A percentile compares a stretch with the other conserved stretches of the same genome.
phyloP scores from a whole-genome alignment of 2,329 filamentous ascomycete genomes.

The Chrysoporthe puriensis region DNA sequence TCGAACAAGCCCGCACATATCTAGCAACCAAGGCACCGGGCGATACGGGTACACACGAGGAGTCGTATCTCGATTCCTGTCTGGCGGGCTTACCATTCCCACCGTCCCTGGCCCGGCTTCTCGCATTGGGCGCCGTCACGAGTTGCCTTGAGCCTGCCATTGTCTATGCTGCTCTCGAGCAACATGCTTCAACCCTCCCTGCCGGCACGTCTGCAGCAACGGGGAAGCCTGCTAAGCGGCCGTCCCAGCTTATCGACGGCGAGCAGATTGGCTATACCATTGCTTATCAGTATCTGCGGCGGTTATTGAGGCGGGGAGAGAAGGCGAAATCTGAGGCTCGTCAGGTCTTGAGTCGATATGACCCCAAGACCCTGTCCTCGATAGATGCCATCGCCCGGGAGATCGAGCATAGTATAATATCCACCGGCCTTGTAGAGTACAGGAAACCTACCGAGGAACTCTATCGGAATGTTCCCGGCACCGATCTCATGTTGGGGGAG shows the following conservation, averaged over 20 bases:
- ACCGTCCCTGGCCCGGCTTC: conserved; percentile 12
- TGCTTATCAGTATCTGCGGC: conserved; percentile 9
- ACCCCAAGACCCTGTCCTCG: conserved; percentile 5
- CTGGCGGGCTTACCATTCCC: conserved; percentile 18
- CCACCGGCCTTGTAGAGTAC: conserved; percentile 9
- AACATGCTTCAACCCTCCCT: background rate
- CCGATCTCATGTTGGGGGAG: conserved; percentile 5
- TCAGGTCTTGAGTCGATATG: background rate
- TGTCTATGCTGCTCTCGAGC: conserved; percentile 18
- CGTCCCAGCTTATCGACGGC: background rate
- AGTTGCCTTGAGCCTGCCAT: conserved; percentile 16
- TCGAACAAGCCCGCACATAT: conserved; percentile 8
- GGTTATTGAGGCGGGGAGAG: background rate
- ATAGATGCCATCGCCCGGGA: conserved; percentile 15
- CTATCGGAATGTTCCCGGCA: background rate
- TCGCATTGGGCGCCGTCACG: conserved; percentile 11
- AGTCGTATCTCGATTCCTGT: conserved; percentile 3
- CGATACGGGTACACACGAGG: background rate
- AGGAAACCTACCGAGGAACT: background rate
- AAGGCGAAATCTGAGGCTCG: background rate
- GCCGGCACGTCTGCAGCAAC: background rate
- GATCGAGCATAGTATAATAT: conserved; percentile 11
- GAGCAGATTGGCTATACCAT: conserved; percentile 3
- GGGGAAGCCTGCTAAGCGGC: background rate
- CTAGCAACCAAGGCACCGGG: background rate